Base-by-base conservation (phyloP, 805 yeast species). In the Lachancea sp. region DNA sequence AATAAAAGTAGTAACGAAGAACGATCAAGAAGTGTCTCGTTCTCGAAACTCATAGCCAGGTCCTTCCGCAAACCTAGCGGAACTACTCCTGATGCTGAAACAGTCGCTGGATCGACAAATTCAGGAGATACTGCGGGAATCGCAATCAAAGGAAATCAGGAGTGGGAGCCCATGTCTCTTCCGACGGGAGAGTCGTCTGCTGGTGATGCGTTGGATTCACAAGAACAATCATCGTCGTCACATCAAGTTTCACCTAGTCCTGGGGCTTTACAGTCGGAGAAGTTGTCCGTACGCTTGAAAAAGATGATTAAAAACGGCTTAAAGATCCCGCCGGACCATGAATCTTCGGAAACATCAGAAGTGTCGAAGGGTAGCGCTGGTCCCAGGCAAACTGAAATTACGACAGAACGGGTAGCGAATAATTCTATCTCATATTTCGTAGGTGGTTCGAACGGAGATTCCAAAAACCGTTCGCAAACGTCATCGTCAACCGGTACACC, bases 11-110 rank as follows among this genome's bases (percentile, higher is more conserved):
- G 34, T 18, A 23, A 21, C 16, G 34, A 31, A 8, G 35, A 40
- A n/a, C 22, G 45, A 12, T 31, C 40, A 8, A 23, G 45, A 19
- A 41, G 45, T 17, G 40, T 36, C 12, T 41, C 45, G 30, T 23
- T 41, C 22, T 32, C 45, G 2, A 41, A 36, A 23, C 25, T 41
- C 22, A 34, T 41, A 36, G 38, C 45, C 8, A 30, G 45, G 33
- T 41, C 45, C 5, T 31, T 41, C 12, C 32, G 45, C 17, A 35
- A 30, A 19, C 38, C 40, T 7, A 41, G 41, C 30, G 35, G 22
- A n/a, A 28, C 34, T 8, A 31, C 23, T 6, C 29, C 32, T 16
- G 34, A 18, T 4, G 28, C 34, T 26, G 43, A 30, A 24, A 19
- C 34, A 11, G 35, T 18, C 34, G 38, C 38, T 20, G 42, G 38